A percentile compares a stretch with the other conserved stretches of the same genome.
These are phyloP conservation scores for Schizothecium vesticola DNA, from an alignment of 495 filamentous ascomycete species.

Conservation along the genomic window DNA sequence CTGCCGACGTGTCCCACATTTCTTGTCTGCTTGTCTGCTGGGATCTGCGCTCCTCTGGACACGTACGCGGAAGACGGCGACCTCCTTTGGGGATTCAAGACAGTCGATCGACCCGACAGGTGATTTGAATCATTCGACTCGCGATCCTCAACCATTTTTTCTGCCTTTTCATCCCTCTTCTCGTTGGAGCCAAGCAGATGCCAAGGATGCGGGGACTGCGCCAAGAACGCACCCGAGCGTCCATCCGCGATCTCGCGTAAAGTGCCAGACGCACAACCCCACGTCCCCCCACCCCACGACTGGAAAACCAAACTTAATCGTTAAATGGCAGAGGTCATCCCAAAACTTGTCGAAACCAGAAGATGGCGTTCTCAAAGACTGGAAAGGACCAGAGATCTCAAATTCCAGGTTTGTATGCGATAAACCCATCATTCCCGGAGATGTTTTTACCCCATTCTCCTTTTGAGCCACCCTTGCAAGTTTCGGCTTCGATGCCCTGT, in stretches of 20 bases:
- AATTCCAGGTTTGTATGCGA: background rate
- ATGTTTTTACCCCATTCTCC: background rate
- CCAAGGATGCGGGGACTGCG: background rate
- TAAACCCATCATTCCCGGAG: background rate
- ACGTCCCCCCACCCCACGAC: background rate
- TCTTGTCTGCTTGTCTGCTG: background rate
- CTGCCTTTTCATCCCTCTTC: background rate
- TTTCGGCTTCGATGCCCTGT: background rate
- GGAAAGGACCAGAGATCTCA: background rate
- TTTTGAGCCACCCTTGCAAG: background rate
- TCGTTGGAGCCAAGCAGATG: background rate
- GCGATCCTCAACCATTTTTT: background rate
- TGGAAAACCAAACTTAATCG: background rate
- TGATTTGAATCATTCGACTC: background rate
- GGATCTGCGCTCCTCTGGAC: background rate
- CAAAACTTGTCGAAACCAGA: too few relatives aligned
- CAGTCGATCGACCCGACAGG: background rate
- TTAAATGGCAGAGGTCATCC: background rate
- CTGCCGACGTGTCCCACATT: background rate
- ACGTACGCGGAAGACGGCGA: background rate
- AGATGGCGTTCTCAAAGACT: background rate
- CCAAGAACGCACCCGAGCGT: background rate
- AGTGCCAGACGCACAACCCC: background rate
- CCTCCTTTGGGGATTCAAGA: background rate
- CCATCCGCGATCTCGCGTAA: background rate